Evolutionary conservation across 2,329 filamentous ascomycete genomes (phyloP).

Genomic region (Pseudomassariella vexata): DNA sequence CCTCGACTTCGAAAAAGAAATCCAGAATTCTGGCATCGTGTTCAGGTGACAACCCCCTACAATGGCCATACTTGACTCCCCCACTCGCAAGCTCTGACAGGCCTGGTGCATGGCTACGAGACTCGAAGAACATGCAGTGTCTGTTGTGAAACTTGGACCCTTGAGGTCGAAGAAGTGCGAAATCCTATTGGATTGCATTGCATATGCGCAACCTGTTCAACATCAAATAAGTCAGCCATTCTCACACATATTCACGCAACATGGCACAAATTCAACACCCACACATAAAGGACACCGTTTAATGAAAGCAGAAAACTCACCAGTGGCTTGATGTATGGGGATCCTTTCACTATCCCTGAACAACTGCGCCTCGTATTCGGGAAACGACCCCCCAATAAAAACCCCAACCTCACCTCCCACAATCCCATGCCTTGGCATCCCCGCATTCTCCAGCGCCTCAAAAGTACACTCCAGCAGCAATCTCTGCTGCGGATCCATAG

Average conservation of each 20-base stretch:
- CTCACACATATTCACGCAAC: no score
- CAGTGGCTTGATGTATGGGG: constrained; percentile 47
- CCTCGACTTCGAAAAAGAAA: constrained; percentile 38
- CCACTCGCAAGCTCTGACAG: constrained; percentile 40
- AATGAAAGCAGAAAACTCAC: constrained; percentile 21
- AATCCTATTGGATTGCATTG: constrained; percentile 48
- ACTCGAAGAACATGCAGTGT: constrained; percentile 48
- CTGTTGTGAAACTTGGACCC: constrained; percentile 45
- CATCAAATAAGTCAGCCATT: no score
- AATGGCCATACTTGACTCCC: constrained; percentile 40
- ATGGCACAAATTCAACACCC: no score
- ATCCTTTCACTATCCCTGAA: constrained; percentile 39
- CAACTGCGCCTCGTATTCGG: constrained; percentile 41
- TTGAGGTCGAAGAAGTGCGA: constrained; percentile 50
- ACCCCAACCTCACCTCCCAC: constrained; percentile 43
- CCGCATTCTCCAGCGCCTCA: constrained; percentile 48
- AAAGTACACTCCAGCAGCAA: constrained; percentile 47
- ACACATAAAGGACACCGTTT: no score
- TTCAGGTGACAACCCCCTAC: constrained; percentile 42
- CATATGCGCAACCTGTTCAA: constrained; percentile 35
- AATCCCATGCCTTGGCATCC: constrained; percentile 39
- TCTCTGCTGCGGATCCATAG: constrained; percentile 51
- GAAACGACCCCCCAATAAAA: constrained; percentile 40
- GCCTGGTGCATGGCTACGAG: constrained; percentile 44
- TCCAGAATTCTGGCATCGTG: constrained; percentile 40